Evolutionary conservation across 495 filamentous ascomycete species (phyloP).

Genomic region (Neurospora sp.): DNA sequence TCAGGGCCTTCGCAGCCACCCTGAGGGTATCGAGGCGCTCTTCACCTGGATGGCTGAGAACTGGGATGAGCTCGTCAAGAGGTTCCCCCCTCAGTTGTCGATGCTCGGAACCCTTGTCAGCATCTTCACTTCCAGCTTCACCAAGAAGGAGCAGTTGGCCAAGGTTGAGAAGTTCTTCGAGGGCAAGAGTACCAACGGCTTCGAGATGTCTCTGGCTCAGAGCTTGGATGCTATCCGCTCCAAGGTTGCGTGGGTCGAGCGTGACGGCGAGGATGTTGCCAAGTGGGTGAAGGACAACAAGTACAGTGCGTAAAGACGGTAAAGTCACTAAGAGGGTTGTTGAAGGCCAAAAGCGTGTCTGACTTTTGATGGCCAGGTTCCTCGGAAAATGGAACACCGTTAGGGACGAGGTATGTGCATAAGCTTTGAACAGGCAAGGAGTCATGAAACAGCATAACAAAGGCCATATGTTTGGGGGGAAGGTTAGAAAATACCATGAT

Average conservation of each 20-base stretch:
- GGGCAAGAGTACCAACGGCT: slow-evolving; percentile 68
- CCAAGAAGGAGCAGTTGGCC: slow-evolving; percentile 59
- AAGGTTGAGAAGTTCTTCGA: slow-evolving; percentile 74
- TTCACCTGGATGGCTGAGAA: slow-evolving; percentile 79
- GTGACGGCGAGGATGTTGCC: slow-evolving; percentile 47
- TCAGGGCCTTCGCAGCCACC: slow-evolving; percentile 65
- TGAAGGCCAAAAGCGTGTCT: slow-evolving; percentile 3
- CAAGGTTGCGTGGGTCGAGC: slow-evolving; percentile 49
- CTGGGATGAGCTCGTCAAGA: slow-evolving; percentile 72
- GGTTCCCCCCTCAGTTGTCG: slow-evolving; percentile 66
- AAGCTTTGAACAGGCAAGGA: neutral
- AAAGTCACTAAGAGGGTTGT: neutral
- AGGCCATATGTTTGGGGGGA: neutral
- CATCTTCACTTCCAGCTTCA: slow-evolving; percentile 77
- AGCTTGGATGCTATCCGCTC: slow-evolving; percentile 50
- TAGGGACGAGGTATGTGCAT: neutral
- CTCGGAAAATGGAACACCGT: neutral
- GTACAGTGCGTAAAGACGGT: slow-evolving; percentile 18
- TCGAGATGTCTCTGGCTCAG: slow-evolving; percentile 51
- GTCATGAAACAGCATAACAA: neutral
- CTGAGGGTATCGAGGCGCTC: slow-evolving; percentile 67
- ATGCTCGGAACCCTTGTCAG: slow-evolving; percentile 82
- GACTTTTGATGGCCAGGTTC: slow-evolving; percentile 9
- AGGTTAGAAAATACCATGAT: neutral
- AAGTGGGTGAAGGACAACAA: slow-evolving; percentile 37